Evolutionary conservation across 192 early-diverging fungal species (phyloP).

Genomic region (Gryganskiella cystojenkinii): DNA sequence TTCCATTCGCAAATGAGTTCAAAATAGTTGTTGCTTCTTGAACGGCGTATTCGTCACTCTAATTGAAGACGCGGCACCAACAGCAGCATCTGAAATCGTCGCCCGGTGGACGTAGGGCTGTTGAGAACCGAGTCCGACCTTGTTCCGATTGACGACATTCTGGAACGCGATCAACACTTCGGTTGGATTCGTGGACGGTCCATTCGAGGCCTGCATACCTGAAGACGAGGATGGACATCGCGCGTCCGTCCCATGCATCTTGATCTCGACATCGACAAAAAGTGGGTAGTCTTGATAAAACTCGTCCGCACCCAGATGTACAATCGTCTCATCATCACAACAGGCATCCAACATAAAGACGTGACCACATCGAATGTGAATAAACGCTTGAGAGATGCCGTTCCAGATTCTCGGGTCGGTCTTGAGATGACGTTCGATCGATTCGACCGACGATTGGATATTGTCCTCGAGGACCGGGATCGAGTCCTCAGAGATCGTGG

Average conservation of each 20-base stretch:
- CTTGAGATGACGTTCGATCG: conserved; percentile 35
- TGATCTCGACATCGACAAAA: conserved; percentile 56
- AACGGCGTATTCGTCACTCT: neutral
- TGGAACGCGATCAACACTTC: conserved; percentile 44
- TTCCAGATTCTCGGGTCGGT: conserved; percentile 36
- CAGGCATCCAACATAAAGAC: conserved; percentile 51
- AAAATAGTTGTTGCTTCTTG: neutral
- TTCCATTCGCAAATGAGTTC: no score
- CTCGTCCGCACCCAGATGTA: conserved; percentile 42
- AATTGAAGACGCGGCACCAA: neutral
- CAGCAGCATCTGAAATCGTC: neutral
- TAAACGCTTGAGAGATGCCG: conserved; percentile 48
- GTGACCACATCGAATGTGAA: conserved; percentile 50
- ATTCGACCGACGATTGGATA: conserved; percentile 46
- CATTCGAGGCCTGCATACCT: neutral
- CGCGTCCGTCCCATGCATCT: conserved; percentile 35
- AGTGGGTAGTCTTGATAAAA: conserved; percentile 53
- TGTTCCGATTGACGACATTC: conserved; percentile 27
- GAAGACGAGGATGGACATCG: neutral
- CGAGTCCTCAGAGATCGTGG: conserved; percentile 43
- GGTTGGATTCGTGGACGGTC: conserved; percentile 12
- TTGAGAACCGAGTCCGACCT: neutral
- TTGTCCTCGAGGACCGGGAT: conserved; percentile 54
- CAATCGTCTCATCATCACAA: conserved; percentile 50
- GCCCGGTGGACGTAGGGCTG: conserved; percentile 21